phyloP scores from a whole-genome alignment of 2,329 filamentous ascomycete species.

The Graphiopsis chlorocephala region DNA sequence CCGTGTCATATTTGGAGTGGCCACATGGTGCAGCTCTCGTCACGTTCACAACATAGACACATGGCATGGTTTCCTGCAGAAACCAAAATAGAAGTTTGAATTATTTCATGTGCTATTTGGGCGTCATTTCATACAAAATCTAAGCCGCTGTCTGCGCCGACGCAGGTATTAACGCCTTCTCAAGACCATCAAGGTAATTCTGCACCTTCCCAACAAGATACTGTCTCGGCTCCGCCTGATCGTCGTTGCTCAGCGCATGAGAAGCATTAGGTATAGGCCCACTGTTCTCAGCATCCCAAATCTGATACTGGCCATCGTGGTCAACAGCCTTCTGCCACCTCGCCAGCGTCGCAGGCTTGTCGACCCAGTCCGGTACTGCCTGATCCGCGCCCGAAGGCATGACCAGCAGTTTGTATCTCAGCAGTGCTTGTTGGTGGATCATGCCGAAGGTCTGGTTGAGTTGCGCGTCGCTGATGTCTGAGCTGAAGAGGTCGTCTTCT shows the following conservation, averaged over 20 bases:
- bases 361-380: constrained; percentile 57
- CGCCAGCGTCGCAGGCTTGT: constrained; percentile 57
- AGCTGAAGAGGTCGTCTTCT: constrained; percentile 85
- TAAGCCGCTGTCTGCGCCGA: background rate
- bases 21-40: background rate
- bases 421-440: constrained; percentile 49
- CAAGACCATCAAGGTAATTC: constrained; percentile 18
- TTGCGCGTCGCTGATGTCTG: constrained; percentile 62
- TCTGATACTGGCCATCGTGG: constrained; percentile 37
- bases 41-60: background rate
- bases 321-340: constrained; percentile 54
- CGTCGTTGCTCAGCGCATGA: constrained; percentile 50
- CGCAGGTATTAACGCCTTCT: constrained; percentile 4
- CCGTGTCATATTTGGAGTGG: background rate
- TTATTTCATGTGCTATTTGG: background rate
- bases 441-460: constrained; percentile 63
- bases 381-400: constrained; percentile 66
- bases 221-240: constrained; percentile 42
- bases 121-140: background rate
- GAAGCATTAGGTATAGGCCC: constrained; percentile 48
- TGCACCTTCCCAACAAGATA: constrained; percentile 23
- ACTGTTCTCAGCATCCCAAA: constrained; percentile 50
- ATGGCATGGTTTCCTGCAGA: background rate
- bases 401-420: constrained; percentile 55
- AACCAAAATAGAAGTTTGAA: background rate